Conservation (phyloP, 1,284 basidiomycete species). For the Anthracocystis panici-leucophaei region DNA sequence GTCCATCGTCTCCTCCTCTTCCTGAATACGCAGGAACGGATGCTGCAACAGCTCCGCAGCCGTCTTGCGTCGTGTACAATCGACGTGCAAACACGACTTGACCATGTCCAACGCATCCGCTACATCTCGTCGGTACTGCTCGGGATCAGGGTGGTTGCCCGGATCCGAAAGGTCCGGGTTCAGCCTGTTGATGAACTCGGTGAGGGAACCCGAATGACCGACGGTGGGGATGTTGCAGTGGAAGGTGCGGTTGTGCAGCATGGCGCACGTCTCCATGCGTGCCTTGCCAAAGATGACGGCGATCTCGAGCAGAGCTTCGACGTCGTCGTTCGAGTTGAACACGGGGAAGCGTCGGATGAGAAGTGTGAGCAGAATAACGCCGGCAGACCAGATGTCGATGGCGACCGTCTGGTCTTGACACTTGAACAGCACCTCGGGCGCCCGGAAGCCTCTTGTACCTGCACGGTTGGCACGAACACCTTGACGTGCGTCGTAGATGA, state of each 20-base stretch:
- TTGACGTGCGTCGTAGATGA: conserved; percentile 72
- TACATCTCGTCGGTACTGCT: conserved; percentile 55
- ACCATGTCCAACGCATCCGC: conserved; percentile 62
- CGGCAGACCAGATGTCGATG: conserved; percentile 95
- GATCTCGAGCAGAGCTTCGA: conserved; percentile 95
- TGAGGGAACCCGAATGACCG: conserved; percentile 41
- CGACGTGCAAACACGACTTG: conserved; percentile 60
- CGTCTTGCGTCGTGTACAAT: conserved; percentile 63
- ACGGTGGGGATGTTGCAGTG: conserved; percentile 61
- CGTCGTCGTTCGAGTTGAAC: conserved; percentile 93
- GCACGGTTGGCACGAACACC: conserved; percentile 94
- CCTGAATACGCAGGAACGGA: conserved; percentile 54
- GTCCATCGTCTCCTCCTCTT: conserved; percentile 26
- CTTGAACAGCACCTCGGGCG: conserved; percentile 95
- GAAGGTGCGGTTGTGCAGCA: conserved; percentile 77
- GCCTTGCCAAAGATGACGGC: conserved; percentile 85
- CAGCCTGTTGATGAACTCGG: conserved; percentile 60
- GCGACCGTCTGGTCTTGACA: conserved; percentile 92
- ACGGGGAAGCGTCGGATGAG: conserved; percentile 92
- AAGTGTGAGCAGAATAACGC: conserved; percentile 92
- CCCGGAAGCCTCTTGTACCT: conserved; percentile 94
- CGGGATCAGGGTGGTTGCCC: conserved; percentile 54
- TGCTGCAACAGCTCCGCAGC: conserved; percentile 60
- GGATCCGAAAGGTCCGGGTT: conserved; percentile 61
- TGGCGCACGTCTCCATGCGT: conserved; percentile 86